Evolutionary conservation across 768 basidiomycete species (phyloP).

Genomic region (Podaxis mareebaensis): DNA sequence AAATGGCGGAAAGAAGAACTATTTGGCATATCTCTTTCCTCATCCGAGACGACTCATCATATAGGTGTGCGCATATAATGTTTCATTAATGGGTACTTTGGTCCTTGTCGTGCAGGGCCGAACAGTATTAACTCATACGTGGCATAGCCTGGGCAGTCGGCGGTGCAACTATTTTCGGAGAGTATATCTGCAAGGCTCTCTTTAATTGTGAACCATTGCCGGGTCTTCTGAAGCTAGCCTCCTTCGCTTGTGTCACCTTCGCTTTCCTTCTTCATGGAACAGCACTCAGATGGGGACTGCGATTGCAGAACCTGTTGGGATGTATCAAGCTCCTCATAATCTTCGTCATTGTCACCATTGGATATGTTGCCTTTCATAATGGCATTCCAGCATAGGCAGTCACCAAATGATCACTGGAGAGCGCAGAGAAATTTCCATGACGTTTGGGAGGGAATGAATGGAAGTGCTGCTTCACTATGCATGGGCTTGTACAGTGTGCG

Average conservation of each 20-base stretch:
- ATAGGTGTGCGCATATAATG: conserved; percentile 44
- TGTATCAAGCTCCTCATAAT: conserved; percentile 52
- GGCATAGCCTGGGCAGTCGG: conserved; percentile 26
- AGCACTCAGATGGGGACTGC: conserved; percentile 47
- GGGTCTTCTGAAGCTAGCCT: conserved; percentile 25
- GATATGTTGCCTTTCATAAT: conserved; percentile 40
- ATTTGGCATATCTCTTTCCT: conserved; percentile 56
- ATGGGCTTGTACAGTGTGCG: conserved; percentile 48
- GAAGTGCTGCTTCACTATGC: conserved; percentile 47
- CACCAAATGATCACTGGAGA: conserved; percentile 30
- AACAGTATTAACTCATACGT: background rate
- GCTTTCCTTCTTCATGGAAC: conserved; percentile 38
- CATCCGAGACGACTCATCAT: conserved; percentile 52
- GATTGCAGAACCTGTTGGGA: conserved; percentile 61
- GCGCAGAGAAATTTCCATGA: conserved; percentile 20
- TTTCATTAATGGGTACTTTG: conserved; percentile 38
- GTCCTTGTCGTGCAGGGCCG: background rate
- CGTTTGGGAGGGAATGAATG: conserved; percentile 37
- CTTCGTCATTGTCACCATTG: conserved; percentile 44
- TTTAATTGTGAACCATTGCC: conserved; percentile 20
- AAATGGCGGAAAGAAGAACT: conserved; percentile 65
- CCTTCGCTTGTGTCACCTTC: conserved; percentile 32
- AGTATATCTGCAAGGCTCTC: conserved; percentile 37
- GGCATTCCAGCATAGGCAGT: conserved; percentile 24
- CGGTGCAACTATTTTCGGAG: conserved; percentile 54